Evolutionary conservation across 73 alveolate genomes (phyloP).

Genomic region (Stentor roeselii): DNA sequence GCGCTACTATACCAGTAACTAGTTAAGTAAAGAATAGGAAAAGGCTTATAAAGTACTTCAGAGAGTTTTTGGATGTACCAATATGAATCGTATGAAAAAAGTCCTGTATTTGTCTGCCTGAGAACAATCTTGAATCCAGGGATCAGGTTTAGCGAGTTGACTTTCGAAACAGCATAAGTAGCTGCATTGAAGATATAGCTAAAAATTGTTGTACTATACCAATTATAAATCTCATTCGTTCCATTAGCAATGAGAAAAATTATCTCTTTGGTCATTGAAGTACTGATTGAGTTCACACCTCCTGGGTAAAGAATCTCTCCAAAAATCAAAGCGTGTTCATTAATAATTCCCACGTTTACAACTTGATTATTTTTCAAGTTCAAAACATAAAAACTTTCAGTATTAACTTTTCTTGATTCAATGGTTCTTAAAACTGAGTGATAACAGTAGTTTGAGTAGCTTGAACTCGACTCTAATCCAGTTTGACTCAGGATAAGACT

Average conservation of each 20-base stretch:
- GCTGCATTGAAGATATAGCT: background rate
- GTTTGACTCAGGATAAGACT: background rate
- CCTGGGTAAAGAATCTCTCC: background rate
- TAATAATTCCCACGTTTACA: background rate
- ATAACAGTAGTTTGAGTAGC: background rate
- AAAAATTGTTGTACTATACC: too few relatives aligned
- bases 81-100: background rate
- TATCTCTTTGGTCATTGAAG: background rate
- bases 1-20: too few relatives aligned
- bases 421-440: too few relatives aligned
- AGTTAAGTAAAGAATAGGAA: background rate
- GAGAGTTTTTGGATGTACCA: background rate
- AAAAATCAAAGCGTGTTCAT: background rate
- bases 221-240: background rate
- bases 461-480: background rate
- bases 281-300: too few relatives aligned
- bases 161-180: background rate
- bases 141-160: too few relatives aligned
- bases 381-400: background rate
- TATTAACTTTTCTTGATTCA: background rate
- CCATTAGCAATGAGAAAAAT: background rate
- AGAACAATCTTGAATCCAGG: background rate
- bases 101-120: background rate
- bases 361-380: background rate
- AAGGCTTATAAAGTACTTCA: background rate